phyloP scores from a whole-genome alignment of 305 asterid species.

The Fraxinus velutina region DNA sequence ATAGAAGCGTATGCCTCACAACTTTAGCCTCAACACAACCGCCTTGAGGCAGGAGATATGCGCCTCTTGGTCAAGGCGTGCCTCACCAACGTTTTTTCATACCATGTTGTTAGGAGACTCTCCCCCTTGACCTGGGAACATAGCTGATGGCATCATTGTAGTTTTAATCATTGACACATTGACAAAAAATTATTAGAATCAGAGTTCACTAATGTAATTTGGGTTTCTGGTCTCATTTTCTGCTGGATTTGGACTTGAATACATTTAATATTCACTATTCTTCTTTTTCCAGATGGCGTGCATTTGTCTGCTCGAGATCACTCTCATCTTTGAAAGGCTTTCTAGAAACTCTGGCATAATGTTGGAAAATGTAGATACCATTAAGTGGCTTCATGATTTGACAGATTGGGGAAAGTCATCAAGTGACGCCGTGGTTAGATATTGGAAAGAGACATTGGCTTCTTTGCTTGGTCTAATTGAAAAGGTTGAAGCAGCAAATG shows the following conservation, averaged over 20 bases:
- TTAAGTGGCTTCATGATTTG: slow-evolving; percentile 74
- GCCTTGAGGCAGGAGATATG: too few relatives aligned
- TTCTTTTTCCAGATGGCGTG: slow-evolving; percentile 71
- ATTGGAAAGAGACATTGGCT: slow-evolving; percentile 71
- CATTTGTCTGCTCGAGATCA: slow-evolving; percentile 78
- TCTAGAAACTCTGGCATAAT: slow-evolving; percentile 33
- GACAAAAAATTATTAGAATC: slow-evolving; percentile 20
- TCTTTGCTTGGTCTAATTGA: slow-evolving; percentile 63
- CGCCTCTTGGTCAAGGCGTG: too few relatives aligned
- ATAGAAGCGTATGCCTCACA: too few relatives aligned
- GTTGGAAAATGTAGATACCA: slow-evolving; percentile 44
- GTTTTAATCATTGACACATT: background rate
- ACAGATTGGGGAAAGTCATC: slow-evolving; percentile 91
- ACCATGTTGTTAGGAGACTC: background rate
- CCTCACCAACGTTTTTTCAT: too few relatives aligned
- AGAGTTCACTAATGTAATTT: slow-evolving; percentile 21
- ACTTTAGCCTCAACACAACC: too few relatives aligned
- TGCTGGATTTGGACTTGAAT: slow-evolving; percentile 18
- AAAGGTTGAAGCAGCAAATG: slow-evolving; percentile 27
- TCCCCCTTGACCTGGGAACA: background rate
- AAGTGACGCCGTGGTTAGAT: slow-evolving; percentile 72
- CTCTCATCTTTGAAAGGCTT: slow-evolving; percentile 58
- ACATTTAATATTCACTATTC: slow-evolving; percentile 11
- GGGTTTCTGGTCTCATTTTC: slow-evolving; percentile 19
- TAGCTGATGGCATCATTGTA: background rate